phyloP scores from a whole-genome alignment of 768 basidiomycete genomes.

The Amanita phalloides region DNA sequence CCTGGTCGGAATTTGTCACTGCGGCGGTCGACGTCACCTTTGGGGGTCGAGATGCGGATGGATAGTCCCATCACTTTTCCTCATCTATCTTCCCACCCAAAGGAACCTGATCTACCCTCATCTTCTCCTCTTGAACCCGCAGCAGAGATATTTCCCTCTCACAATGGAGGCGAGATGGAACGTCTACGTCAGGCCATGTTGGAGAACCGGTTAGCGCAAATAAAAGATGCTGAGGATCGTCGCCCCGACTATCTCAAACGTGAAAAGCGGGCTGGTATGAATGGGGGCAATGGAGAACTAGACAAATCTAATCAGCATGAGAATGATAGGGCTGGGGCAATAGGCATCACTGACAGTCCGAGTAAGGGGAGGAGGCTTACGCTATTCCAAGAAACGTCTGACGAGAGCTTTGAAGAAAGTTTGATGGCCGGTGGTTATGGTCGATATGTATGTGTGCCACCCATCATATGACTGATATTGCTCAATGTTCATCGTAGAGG shows the following conservation, averaged over 20 bases:
- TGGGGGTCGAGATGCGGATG: neutral
- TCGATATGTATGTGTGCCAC: constrained; percentile 51
- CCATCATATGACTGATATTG: neutral
- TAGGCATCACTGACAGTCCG: constrained; percentile 64
- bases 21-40: neutral
- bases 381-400: constrained; percentile 73
- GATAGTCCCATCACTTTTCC: constrained; percentile 6
- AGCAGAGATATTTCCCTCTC: constrained; percentile 7
- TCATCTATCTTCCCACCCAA: constrained; percentile 2
- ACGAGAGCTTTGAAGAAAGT: constrained; percentile 79
- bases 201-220: constrained; percentile 36
- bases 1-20: constrained; percentile 12
- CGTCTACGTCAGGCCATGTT: constrained; percentile 45
- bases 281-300: constrained; percentile 25
- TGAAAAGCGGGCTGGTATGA: constrained; percentile 34
- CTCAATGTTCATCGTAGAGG: constrained; percentile 19
- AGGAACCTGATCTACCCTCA: constrained; percentile 11
- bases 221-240: constrained; percentile 46
- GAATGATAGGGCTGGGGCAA: constrained; percentile 17
- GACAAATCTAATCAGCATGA: constrained; percentile 24
- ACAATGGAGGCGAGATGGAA: constrained; percentile 44
- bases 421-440: constrained; percentile 77
- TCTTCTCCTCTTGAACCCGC: constrained; percentile 15
- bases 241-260: constrained; percentile 69
- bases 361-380: constrained; percentile 62